Evolutionary conservation across 2,329 filamentous ascomycete genomes (phyloP).

Genomic region (Botryotinia globosa): DNA sequence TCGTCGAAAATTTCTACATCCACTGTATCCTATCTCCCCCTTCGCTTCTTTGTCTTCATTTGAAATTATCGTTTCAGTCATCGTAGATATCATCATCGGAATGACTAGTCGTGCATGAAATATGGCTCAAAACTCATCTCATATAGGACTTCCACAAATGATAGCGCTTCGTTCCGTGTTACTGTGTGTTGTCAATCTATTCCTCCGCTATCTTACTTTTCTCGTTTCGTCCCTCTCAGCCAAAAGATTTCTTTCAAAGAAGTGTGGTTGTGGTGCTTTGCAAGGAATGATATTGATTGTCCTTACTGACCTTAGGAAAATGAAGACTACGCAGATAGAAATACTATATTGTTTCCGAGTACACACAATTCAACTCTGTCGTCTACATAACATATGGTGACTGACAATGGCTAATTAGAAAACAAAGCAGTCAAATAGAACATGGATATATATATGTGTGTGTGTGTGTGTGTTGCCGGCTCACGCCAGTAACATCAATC

Average conservation of each 20-base stretch:
- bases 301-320: neutral
- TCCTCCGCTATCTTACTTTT: neutral
- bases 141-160: neutral
- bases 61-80: neutral
- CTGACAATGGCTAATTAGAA: neutral
- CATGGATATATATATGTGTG: too few species aligned
- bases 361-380: neutral
- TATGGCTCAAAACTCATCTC: neutral
- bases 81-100: neutral
- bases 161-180: neutral
- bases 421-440: neutral
- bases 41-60: neutral
- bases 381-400: neutral
- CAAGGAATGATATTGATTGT: neutral
- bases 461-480: fast-evolving
- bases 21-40: neutral
- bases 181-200: neutral
- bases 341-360: too few species aligned
- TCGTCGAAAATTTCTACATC: neutral
- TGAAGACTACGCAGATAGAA: neutral
- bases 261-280: fast-evolving
- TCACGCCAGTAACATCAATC: neutral
- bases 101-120: neutral
- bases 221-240: neutral
- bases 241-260: too few species aligned